Evolutionary conservation across 2,329 filamentous ascomycete species (phyloP).

Genomic region (Grosmannia serpens): DNA sequence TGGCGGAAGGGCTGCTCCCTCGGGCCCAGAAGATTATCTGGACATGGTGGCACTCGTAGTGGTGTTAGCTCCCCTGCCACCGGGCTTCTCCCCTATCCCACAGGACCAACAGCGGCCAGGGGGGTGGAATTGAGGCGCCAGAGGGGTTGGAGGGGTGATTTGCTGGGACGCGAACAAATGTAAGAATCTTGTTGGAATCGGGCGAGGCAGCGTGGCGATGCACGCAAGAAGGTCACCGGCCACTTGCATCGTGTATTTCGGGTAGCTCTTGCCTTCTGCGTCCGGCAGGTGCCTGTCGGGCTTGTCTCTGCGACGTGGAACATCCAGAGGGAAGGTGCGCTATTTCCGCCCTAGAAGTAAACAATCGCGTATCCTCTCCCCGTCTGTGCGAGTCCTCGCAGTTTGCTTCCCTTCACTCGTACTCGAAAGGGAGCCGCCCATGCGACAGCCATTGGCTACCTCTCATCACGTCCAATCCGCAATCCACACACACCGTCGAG

Average conservation of each 20-base stretch:
- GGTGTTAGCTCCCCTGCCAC: slow-evolving; percentile 4
- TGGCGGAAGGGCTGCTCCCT: not conserved
- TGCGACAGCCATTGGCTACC: not conserved
- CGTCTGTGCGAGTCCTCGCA: no score
- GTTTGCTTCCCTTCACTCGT: no score
- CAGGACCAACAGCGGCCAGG: not conserved
- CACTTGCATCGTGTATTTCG: no score
- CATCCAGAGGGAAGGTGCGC: not conserved
- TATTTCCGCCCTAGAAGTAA: not conserved
- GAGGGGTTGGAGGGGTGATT: not conserved
- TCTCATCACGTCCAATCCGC: not conserved
- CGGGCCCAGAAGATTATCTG: not conserved
- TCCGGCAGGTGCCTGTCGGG: not conserved
- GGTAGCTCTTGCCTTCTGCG: not conserved
- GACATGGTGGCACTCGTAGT: not conserved
- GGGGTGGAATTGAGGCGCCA: slow-evolving; percentile 1
- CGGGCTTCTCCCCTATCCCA: not conserved
- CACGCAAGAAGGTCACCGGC: no score
- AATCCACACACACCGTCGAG: not conserved
- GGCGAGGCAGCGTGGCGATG: not conserved
- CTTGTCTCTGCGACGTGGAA: not conserved
- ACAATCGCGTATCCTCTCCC: no score
- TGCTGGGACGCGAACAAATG: not conserved
- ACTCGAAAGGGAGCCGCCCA: no score
- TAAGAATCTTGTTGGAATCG: not conserved